phyloP scores from a whole-genome alignment of 805 yeast genomes.

The Lachancea lanzarotensis region DNA sequence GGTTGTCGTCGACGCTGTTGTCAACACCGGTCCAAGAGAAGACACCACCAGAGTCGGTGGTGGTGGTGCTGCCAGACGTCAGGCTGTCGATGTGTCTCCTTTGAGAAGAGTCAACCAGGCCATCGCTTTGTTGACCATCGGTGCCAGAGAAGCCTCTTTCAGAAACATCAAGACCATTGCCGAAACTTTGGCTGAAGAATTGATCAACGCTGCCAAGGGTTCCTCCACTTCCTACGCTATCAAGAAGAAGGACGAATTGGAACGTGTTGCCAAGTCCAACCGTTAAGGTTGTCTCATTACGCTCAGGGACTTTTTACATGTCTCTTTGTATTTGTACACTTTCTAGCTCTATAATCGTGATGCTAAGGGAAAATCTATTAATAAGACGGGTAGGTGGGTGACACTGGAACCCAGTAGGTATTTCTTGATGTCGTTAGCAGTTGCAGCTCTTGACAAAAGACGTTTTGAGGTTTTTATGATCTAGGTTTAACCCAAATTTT shows the following conservation, averaged over 20 bases:
- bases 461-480: too few species aligned
- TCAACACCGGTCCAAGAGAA: slow-evolving; percentile 99
- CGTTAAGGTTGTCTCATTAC: slow-evolving; percentile 57
- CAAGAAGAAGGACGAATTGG: slow-evolving; percentile 99
- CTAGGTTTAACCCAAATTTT: too few species aligned
- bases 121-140: slow-evolving; percentile 93
- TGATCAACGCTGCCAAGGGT: slow-evolving; percentile 99
- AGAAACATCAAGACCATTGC: slow-evolving; percentile 99
- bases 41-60: slow-evolving; percentile 99
- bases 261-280: slow-evolving; percentile 99
- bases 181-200: slow-evolving; percentile 99
- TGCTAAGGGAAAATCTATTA: slow-evolving; percentile 7
- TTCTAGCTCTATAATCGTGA: slow-evolving; percentile 14
- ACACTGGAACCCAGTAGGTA: neutral
- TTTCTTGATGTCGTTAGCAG: neutral
- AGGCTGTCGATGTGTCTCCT: slow-evolving; percentile 99
- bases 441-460: neutral
- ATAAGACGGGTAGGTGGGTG: neutral
- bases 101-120: slow-evolving; percentile 99
- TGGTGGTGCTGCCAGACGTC: slow-evolving; percentile 99
- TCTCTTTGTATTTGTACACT: slow-evolving; percentile 17
- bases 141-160: slow-evolving; percentile 99
- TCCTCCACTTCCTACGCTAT: slow-evolving; percentile 99
- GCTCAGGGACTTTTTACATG: slow-evolving; percentile 9
- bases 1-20: slow-evolving; percentile 97